A percentile compares a stretch with the other conserved stretches of the same genome.
phyloP scores from a whole-genome alignment of 1,139 yeast species.

The Blastobotrys petasosporus region DNA sequence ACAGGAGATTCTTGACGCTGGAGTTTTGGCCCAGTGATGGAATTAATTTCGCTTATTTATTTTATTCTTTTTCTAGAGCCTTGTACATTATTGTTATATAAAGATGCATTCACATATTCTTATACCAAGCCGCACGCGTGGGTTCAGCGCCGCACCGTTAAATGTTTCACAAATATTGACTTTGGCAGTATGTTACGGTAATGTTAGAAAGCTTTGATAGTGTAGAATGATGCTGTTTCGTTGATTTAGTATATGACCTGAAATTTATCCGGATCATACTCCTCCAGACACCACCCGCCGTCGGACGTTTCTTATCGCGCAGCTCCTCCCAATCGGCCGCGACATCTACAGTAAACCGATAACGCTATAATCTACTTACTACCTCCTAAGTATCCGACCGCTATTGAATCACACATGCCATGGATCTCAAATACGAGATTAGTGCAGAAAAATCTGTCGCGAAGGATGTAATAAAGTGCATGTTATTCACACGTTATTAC shows the following conservation, averaged over 20 bases:
- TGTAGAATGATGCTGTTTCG: too few species aligned
- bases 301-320: not conserved
- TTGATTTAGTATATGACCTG: too few species aligned
- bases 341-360: not conserved
- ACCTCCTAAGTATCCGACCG: not conserved
- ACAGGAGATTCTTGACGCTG: constrained; percentile 4
- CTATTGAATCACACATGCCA: constrained; percentile 7
- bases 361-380: not conserved
- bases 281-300: too few species aligned
- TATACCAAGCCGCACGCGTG: too few species aligned
- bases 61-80: not conserved
- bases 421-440: constrained; percentile 35
- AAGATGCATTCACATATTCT: too few species aligned
- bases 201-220: too few species aligned
- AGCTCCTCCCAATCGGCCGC: not conserved
- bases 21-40: not conserved
- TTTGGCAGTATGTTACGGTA: too few species aligned
- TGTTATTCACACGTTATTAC: constrained; percentile 10
- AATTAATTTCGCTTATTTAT: not conserved
- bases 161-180: too few species aligned
- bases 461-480: constrained; percentile 35
- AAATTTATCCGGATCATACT: too few species aligned
- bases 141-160: too few species aligned
- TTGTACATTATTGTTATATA: too few species aligned
- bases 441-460: constrained; percentile 33